Base-by-base conservation (phyloP, 2,329 filamentous ascomycete species). In the Ascochyta lentis region DNA sequence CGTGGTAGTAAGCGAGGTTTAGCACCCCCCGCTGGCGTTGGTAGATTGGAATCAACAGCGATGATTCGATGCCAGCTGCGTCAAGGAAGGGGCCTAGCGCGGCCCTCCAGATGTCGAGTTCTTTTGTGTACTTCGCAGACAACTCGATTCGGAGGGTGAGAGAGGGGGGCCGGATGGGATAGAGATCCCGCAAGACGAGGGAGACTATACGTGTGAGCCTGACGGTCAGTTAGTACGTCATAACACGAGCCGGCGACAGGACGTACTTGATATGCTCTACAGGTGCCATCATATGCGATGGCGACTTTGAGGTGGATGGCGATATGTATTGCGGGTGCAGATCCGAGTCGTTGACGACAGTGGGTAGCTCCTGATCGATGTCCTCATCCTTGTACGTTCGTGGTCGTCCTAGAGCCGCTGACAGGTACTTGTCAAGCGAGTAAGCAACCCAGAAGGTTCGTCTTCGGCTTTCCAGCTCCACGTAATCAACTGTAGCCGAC, bases 391-490 rank as follows among this genome's bases (percentile, higher is more conserved):
- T 85, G 24, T 87, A 83, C 13, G 86, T 78, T 7, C 84, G 72
- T 1, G 86, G 86, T 6, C 86, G 77, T 0, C 86, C 86, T 27
- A 88, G 81, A 16, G 87, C 83, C n/a, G 86, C 83, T 23, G 84
- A 83, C 1, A 89, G 74, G 52, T 88, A 88, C 46, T 84, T 86
- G 65, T 89, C 86, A 1, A 88, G 72, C 0, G 82, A 83, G 63
- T 88, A 89, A 0, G 83, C 81, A 3, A 81, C 81, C 86, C 86
- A 88, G 48, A 89, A 88, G 0, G 85, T 80, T 7, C 86, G 77
- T 53, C 83, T 83, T 1, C 83, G 78, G 38, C 83, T 82, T 56
- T 88, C 84, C 0, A 72, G 70, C 3, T 78, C 69, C 8, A 82
- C 77, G 41, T 81, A 81, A 56, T 84, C 79, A 1, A 74, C 59